A percentile compares a stretch with the other conserved stretches of the same genome.
These are phyloP conservation scores for Metrosideros polymorpha DNA, from an alignment of 441 rosid species.

Conservation along the genomic window DNA sequence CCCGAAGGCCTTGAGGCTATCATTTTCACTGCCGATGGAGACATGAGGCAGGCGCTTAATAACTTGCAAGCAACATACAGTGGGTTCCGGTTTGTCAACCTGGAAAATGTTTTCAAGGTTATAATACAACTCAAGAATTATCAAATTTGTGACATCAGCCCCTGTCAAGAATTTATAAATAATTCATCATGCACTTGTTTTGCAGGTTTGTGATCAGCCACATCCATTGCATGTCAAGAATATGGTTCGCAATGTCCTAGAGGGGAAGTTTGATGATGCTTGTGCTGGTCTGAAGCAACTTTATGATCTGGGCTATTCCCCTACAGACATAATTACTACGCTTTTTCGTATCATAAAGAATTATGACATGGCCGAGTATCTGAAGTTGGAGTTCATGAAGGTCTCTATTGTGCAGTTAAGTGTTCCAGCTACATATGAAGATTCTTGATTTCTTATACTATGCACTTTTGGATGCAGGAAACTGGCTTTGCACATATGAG, in stretches of 20 bases:
- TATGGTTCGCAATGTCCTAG: constrained; percentile 68
- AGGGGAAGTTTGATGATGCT: constrained; percentile 82
- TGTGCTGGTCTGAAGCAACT: constrained; percentile 84
- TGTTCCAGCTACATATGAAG: neutral
- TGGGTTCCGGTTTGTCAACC: constrained; percentile 90
- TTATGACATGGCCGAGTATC: constrained; percentile 86
- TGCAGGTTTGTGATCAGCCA: constrained; percentile 94
- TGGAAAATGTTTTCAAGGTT: constrained; percentile 96
- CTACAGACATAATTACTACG: constrained; percentile 92
- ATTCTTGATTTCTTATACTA: neutral
- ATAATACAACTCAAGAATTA: neutral
- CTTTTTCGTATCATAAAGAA: constrained; percentile 83
- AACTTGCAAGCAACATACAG: constrained; percentile 93
- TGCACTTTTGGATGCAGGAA: constrained; percentile 40
- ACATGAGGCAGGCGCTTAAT: constrained; percentile 97
- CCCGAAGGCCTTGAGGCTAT: constrained; percentile 98
- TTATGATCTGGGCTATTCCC: constrained; percentile 85
- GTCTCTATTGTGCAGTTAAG: constrained; percentile 14
- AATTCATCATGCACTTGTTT: neutral
- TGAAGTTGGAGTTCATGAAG: constrained; percentile 96
- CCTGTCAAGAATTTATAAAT: neutral
- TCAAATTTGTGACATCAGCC: neutral
- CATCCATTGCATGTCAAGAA: constrained; percentile 93
- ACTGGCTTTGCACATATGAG: constrained; percentile 97
- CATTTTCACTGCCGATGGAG: constrained; percentile 98